Evolutionary conservation across 805 yeast genomes (phyloP).

Genomic region (Kodamaea restingae): DNA sequence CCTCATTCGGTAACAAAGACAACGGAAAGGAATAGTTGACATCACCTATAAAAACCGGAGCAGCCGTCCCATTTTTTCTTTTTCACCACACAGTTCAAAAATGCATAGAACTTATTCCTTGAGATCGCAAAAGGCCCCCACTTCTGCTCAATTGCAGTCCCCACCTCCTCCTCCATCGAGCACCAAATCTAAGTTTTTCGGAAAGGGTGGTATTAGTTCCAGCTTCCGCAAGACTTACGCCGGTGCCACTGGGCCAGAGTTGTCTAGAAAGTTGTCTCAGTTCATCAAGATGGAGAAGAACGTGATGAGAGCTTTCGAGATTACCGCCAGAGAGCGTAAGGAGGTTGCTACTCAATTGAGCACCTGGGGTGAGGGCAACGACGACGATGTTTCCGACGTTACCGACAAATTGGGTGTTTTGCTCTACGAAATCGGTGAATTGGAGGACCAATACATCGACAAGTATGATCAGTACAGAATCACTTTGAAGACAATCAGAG

Average conservation of each 20-base stretch:
- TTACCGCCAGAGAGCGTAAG: constrained; percentile 72
- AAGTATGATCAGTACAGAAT: constrained; percentile 82
- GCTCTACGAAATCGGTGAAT: constrained; percentile 77
- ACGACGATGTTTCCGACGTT: constrained; percentile 80
- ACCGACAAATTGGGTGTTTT: constrained; percentile 85
- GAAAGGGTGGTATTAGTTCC: constrained; percentile 65
- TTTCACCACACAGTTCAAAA: constrained; percentile 9
- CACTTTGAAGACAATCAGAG: constrained; percentile 74
- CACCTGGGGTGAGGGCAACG: constrained; percentile 84
- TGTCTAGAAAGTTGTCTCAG: constrained; percentile 68
- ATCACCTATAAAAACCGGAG: background rate
- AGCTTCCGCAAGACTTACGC: constrained; percentile 69
- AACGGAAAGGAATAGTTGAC: background rate
- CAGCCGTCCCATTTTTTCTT: constrained; percentile 1
- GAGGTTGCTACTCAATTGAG: constrained; percentile 80
- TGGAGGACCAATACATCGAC: constrained; percentile 84
- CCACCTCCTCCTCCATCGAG: constrained; percentile 96
- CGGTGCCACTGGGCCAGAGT: constrained; percentile 76
- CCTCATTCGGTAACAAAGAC: background rate
- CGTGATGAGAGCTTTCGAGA: constrained; percentile 73
- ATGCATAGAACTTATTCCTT: constrained; percentile 99
- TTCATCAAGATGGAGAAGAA: constrained; percentile 80
- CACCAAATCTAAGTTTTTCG: constrained; percentile 87
- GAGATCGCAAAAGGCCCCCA: constrained; percentile 93
- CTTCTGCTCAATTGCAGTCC: constrained; percentile 89